These are phyloP conservation scores for Mycena citricolor DNA, from an alignment of 1,284 basidiomycete genomes.

Conservation along the genomic window DNA sequence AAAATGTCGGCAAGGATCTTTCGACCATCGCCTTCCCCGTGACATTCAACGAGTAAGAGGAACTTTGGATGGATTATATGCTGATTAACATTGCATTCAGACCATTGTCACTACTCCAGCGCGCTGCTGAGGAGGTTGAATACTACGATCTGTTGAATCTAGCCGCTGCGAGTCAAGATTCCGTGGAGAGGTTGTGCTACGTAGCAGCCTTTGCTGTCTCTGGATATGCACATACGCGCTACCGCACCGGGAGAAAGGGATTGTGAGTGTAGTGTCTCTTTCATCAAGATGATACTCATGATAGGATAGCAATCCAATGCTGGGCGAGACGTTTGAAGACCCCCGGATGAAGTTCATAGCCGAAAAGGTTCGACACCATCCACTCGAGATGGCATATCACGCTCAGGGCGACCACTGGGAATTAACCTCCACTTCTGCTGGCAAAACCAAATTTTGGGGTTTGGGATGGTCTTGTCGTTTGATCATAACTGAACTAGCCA, in stretches of 20 bases:
- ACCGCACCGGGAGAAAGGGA: slow-evolving; percentile 81
- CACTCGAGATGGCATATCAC: slow-evolving; percentile 81
- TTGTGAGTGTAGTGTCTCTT: slow-evolving; percentile 56
- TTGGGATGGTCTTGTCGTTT: slow-evolving; percentile 21
- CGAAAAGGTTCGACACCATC: slow-evolving; percentile 88
- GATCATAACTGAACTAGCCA: slow-evolving; percentile 21
- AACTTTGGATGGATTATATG: no score
- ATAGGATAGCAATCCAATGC: slow-evolving; percentile 72
- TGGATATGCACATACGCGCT: slow-evolving; percentile 77
- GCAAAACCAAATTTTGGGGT: slow-evolving; percentile 91
- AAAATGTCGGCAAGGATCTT: slow-evolving; percentile 94
- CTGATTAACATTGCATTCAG: no score
- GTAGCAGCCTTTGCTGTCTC: slow-evolving; percentile 86
- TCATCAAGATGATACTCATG: slow-evolving; percentile 12
- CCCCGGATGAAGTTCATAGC: slow-evolving; percentile 77
- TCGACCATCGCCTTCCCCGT: slow-evolving; percentile 84
- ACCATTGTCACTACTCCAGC: slow-evolving; percentile 81
- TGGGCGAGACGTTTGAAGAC: slow-evolving; percentile 88
- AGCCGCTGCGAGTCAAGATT: slow-evolving; percentile 63
- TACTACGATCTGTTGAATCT: slow-evolving; percentile 70
- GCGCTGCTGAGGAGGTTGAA: slow-evolving; percentile 81
- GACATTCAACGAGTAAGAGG: slow-evolving; percentile 87
- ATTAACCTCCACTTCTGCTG: slow-evolving; percentile 67
- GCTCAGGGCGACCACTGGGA: slow-evolving; percentile 80
- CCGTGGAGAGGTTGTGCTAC: slow-evolving; percentile 71